Percentiles rank a stretch among this genome's conserved stretches.
Conservation (phyloP, 2,329 filamentous ascomycete species). For the Scytalidium lignicola region DNA sequence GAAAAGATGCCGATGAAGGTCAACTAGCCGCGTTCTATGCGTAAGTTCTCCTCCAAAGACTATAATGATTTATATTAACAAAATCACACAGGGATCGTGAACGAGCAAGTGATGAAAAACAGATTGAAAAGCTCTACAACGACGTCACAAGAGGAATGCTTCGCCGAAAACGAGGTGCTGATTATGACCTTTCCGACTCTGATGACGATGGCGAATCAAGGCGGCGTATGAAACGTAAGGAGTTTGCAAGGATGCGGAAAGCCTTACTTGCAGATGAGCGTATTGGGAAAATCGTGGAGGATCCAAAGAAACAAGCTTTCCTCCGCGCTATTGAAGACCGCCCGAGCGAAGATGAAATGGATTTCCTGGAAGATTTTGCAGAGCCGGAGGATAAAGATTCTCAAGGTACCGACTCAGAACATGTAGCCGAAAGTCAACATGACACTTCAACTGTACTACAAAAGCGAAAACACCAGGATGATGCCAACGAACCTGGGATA, state of each 20-base stretch:
- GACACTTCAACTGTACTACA: conserved; percentile 21
- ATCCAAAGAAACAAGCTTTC: conserved; percentile 86
- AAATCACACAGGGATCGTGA: conserved; percentile 62
- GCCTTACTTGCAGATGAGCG: conserved; percentile 84
- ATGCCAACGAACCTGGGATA: conserved; percentile 37
- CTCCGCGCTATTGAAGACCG: conserved; percentile 83
- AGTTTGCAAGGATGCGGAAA: conserved; percentile 89
- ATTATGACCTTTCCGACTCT: conserved; percentile 82
- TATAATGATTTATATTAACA: conserved; percentile 4
- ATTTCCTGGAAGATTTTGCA: conserved; percentile 58
- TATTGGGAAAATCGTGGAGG: conserved; percentile 82
- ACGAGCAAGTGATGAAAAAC: conserved; percentile 75
- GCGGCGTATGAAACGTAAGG: conserved; percentile 74
- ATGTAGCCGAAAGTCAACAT: conserved; percentile 49
- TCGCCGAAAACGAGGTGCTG: conserved; percentile 73
- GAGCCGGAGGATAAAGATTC: conserved; percentile 34
- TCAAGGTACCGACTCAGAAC: conserved; percentile 25
- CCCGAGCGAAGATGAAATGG: conserved; percentile 69
- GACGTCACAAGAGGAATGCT: conserved; percentile 88
- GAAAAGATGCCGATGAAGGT: conserved; percentile 72
- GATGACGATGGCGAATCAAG: conserved; percentile 79
- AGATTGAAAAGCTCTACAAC: conserved; percentile 85
- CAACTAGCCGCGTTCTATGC: conserved; percentile 83
- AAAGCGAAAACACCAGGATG: conserved; percentile 35
- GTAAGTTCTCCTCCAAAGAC: conserved; percentile 51